These are phyloP conservation scores for Kodamaea sp. DNA, from an alignment of 1,139 yeast species.

Conservation along the genomic window DNA sequence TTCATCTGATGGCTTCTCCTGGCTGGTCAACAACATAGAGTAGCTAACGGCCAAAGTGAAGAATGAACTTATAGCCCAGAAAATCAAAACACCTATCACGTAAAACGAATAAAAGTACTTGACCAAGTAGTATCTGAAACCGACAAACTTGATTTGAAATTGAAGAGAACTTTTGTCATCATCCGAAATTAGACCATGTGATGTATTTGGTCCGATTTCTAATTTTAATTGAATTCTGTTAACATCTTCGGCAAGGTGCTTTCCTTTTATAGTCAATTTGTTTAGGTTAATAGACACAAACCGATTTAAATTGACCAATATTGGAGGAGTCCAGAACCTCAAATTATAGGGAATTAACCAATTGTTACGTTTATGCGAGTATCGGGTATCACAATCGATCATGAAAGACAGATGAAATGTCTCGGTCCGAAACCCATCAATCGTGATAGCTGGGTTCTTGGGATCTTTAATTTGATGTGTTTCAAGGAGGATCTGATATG, in stretches of 20 bases:
- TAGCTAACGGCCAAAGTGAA: slow-evolving; percentile 30
- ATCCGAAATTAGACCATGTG: slow-evolving; percentile 3
- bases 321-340: slow-evolving; percentile 41
- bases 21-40: slow-evolving; percentile 11
- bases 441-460: not conserved
- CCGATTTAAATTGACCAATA: slow-evolving; percentile 26
- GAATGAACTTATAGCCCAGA: slow-evolving; percentile 47
- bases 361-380: slow-evolving; percentile 32
- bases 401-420: slow-evolving; percentile 13
- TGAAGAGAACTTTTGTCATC: slow-evolving; percentile 13
- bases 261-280: slow-evolving; percentile 12
- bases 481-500: slow-evolving; percentile 9
- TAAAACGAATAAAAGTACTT: slow-evolving; percentile 49
- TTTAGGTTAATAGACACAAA: slow-evolving; percentile 12
- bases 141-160: slow-evolving; percentile 24
- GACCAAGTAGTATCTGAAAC: slow-evolving; percentile 58
- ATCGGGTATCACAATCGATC: slow-evolving; percentile 33
- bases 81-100: slow-evolving; percentile 48
- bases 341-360: slow-evolving; percentile 37
- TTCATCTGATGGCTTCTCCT: not conserved
- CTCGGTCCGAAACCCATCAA: slow-evolving; percentile 2
- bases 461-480: not conserved
- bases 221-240: slow-evolving; percentile 6
- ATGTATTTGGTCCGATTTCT: not conserved
- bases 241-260: slow-evolving; percentile 6